phyloP scores from a whole-genome alignment of 305 asterid species.

The Solanum hybrid region DNA sequence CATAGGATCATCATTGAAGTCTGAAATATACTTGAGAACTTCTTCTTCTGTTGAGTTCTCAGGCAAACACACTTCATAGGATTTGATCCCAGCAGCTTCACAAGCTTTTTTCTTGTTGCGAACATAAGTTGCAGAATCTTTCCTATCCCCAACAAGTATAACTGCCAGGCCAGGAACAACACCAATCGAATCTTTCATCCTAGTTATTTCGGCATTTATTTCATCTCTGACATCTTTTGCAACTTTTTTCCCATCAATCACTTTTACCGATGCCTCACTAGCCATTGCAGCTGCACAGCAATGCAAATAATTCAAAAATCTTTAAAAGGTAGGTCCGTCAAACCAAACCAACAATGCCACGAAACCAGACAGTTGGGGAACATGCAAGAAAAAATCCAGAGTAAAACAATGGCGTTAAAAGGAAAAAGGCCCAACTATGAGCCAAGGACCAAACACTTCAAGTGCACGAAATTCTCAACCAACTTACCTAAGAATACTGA shows the following conservation, averaged over 20 bases:
- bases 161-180: constrained; percentile 91
- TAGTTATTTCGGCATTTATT: constrained; percentile 56
- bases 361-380: background rate
- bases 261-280: constrained; percentile 39
- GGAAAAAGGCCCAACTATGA: background rate
- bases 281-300: constrained; percentile 42
- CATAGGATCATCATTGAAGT: constrained; percentile 65
- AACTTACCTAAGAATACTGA: background rate
- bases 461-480: background rate
- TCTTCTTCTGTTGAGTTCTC: constrained; percentile 72
- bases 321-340: background rate
- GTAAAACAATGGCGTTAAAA: background rate
- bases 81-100: constrained; percentile 66
- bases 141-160: constrained; percentile 86
- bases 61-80: constrained; percentile 65
- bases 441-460: background rate
- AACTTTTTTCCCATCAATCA: constrained; percentile 83
- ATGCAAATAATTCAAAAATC: background rate
- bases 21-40: constrained; percentile 58
- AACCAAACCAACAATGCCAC: background rate
- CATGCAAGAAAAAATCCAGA: background rate
- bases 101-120: constrained; percentile 91
- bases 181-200: constrained; percentile 77
- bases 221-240: constrained; percentile 76
- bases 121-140: constrained; percentile 88